Percentiles rank a stretch among this genome's conserved stretches.
Conservation (phyloP, 805 yeast genomes). For the Schizosaccharomyces octosporus region DNA sequence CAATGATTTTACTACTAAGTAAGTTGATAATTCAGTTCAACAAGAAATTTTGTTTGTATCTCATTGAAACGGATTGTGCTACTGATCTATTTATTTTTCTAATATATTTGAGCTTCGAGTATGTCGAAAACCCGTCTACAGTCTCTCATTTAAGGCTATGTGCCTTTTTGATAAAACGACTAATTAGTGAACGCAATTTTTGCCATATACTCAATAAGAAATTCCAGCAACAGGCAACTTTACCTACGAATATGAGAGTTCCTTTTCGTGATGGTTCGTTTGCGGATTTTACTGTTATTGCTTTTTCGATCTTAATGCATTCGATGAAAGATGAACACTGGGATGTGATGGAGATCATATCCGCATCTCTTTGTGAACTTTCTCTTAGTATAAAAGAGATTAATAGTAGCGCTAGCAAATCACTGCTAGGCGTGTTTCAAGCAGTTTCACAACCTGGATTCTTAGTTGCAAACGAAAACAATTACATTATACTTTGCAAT, state of each 20-base stretch:
- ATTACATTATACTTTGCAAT: slow-evolving; percentile 3
- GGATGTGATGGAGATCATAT: slow-evolving; percentile 10
- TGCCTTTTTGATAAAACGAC: slow-evolving; percentile 11
- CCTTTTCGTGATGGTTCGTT: slow-evolving; percentile 11
- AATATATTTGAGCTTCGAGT: slow-evolving; percentile 32
- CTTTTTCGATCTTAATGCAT: neutral
- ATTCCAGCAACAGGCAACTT: slow-evolving; percentile 12
- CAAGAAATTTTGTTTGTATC: slow-evolving; percentile 4
- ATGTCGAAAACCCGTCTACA: slow-evolving; percentile 14
- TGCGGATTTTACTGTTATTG: slow-evolving; percentile 12
- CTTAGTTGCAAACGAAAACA: slow-evolving; percentile 8
- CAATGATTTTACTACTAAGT: neutral
- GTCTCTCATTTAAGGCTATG: slow-evolving; percentile 13
- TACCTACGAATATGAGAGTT: slow-evolving; percentile 8
- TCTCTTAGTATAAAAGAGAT: slow-evolving; percentile 12
- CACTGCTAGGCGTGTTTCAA: slow-evolving; percentile 10
- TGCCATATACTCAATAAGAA: slow-evolving; percentile 8
- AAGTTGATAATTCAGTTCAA: neutral
- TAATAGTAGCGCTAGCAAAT: slow-evolving; percentile 11
- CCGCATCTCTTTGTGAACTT: slow-evolving; percentile 12
- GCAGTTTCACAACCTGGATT: slow-evolving; percentile 9
- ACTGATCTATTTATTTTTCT: slow-evolving; percentile 30
- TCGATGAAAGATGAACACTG: slow-evolving; percentile 7
- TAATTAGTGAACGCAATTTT: slow-evolving; percentile 11
- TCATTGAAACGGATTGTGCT: slow-evolving; percentile 23